phyloP scores from a whole-genome alignment of 1,284 basidiomycete species.

The Abortiporus biennis region DNA sequence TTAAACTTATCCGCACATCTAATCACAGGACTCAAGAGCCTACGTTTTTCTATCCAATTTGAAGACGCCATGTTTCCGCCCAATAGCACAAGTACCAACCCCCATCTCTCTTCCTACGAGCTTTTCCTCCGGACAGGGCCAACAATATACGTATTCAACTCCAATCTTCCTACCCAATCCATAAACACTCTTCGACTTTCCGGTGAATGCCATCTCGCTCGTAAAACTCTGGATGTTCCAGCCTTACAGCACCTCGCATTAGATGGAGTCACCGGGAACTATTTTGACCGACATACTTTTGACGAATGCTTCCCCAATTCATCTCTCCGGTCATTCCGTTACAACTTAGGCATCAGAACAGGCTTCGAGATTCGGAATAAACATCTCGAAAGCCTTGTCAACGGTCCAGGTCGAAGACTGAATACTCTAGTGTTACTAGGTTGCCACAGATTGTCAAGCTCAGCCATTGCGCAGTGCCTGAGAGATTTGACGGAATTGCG shows the following conservation, averaged over 20 bases:
- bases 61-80: conserved; percentile 34
- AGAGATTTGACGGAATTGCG: conserved; percentile 23
- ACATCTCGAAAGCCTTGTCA: conserved; percentile 27
- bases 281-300: conserved; percentile 29
- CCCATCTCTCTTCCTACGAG: conserved; percentile 27
- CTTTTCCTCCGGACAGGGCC: conserved; percentile 27
- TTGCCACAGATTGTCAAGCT: conserved; percentile 27
- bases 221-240: conserved; percentile 14
- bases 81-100: conserved; percentile 10
- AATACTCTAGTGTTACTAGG: conserved; percentile 32
- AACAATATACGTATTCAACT: conserved; percentile 25
- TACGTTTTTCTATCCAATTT: conserved; percentile 25
- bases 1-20: neutral
- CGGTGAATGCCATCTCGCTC: conserved; percentile 24
- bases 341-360: conserved; percentile 27
- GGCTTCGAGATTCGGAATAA: conserved; percentile 32
- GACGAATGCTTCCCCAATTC: conserved; percentile 22
- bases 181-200: conserved; percentile 30
- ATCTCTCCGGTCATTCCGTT: conserved; percentile 28
- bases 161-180: conserved; percentile 19
- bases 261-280: conserved; percentile 28
- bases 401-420: conserved; percentile 21
- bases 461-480: conserved; percentile 25
- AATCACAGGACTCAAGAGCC: conserved; percentile 8
- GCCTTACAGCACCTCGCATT: conserved; percentile 28